These are phyloP conservation scores for Lathyrus sativus DNA, from an alignment of 306 rosid species.

Conservation along the genomic window DNA sequence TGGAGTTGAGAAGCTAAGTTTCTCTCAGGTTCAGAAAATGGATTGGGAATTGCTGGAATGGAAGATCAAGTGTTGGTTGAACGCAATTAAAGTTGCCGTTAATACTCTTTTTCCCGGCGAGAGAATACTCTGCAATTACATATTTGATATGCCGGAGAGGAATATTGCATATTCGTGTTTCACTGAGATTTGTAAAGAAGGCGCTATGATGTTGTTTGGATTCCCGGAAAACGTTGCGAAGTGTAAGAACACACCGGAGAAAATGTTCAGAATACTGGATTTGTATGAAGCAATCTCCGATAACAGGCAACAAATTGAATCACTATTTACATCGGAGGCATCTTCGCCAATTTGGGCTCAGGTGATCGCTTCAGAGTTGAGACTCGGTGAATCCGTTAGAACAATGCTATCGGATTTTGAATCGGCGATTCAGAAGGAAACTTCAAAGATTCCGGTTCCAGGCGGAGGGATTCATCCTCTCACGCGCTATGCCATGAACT, in stretches of 20 bases:
- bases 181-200: conserved; percentile 58
- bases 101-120: conserved; percentile 61
- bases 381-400: conserved; percentile 53
- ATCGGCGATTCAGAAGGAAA: conserved; percentile 69
- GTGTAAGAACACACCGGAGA: conserved; percentile 77
- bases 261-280: conserved; percentile 67
- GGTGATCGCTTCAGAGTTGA: conserved; percentile 45
- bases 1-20: conserved; percentile 60
- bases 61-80: conserved; percentile 69
- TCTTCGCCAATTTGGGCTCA: conserved; percentile 48
- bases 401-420: conserved; percentile 65
- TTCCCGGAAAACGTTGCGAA: conserved; percentile 72
- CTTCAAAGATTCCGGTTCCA: conserved; percentile 59
- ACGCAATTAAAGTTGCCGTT: conserved; percentile 55
- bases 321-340: conserved; percentile 63
- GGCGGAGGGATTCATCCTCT: conserved; percentile 84
- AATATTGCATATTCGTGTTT: conserved; percentile 57
- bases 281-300: conserved; percentile 67
- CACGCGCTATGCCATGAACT: conserved; percentile 95
- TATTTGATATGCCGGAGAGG: conserved; percentile 50
- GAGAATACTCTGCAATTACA: conserved; percentile 57
- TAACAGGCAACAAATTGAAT: conserved; percentile 55
- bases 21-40: conserved; percentile 67
- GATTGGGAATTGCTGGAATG: conserved; percentile 67
- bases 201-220: conserved; percentile 51